Evolutionary conservation across 495 filamentous ascomycete genomes (phyloP).

Genomic region (Cladorrhinum samala): DNA sequence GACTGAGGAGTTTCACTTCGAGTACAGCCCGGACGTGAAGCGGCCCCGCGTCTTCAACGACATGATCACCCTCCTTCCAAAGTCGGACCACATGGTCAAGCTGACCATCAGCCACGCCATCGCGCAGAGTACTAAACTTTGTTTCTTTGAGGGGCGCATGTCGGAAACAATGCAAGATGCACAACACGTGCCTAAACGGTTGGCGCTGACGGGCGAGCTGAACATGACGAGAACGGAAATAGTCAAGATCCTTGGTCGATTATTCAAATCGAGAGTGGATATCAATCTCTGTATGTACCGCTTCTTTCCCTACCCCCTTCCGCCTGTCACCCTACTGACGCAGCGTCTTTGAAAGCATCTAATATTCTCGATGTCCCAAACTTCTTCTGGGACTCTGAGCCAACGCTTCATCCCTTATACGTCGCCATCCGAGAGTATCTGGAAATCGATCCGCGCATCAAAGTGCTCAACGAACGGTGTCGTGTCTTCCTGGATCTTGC

Average conservation of each 20-base stretch:
- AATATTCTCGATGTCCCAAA: constrained; percentile 97
- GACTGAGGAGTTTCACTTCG: constrained; percentile 98
- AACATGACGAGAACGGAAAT: constrained; percentile 92
- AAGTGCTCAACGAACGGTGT: constrained; percentile 94
- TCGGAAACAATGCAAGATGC: constrained; percentile 87
- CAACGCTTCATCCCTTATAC: constrained; percentile 91
- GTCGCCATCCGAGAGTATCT: constrained; percentile 93
- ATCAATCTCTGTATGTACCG: constrained; percentile 95
- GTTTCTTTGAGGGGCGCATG: constrained; percentile 97
- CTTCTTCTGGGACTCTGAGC: constrained; percentile 98
- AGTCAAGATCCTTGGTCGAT: constrained; percentile 76
- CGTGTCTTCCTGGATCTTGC: constrained; percentile 94
- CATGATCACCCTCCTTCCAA: constrained; percentile 91
- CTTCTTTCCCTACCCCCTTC: neutral
- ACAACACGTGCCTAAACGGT: constrained; percentile 79
- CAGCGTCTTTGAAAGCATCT: constrained; percentile 52
- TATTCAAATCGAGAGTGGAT: constrained; percentile 93
- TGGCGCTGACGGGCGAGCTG: constrained; percentile 83
- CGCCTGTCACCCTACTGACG: constrained; percentile 2
- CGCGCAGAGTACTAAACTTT: constrained; percentile 93
- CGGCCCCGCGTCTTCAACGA: constrained; percentile 93
- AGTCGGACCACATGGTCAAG: constrained; percentile 97
- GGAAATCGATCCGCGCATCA: constrained; percentile 89
- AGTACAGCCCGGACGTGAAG: constrained; percentile 80
- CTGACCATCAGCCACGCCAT: constrained; percentile 95